Percentiles rank a stretch among this genome's conserved stretches.
phyloP scores from a whole-genome alignment of 2,329 filamentous ascomycete species.

The Aspergillus fischeri region DNA sequence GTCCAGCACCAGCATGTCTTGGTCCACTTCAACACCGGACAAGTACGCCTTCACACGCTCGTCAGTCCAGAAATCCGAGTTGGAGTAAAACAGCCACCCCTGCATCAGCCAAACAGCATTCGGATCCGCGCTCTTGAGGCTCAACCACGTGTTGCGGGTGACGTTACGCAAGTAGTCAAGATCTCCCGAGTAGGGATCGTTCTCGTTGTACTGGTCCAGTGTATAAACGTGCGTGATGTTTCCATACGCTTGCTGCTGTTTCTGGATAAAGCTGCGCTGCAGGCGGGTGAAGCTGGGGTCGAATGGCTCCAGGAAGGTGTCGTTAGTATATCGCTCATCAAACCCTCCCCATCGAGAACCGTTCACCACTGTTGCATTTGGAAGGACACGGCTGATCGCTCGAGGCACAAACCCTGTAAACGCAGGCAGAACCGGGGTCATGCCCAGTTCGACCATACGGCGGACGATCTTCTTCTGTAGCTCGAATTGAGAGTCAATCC shows the following conservation, averaged over 20 bases:
- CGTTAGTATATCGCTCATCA: not conserved
- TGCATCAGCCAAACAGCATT: slow-evolving; percentile 52
- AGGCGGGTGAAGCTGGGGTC: not conserved
- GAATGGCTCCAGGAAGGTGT: not conserved
- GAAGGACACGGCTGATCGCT: slow-evolving; percentile 39
- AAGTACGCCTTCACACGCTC: slow-evolving; percentile 49
- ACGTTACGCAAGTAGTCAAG: slow-evolving; percentile 42
- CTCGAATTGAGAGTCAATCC: slow-evolving; percentile 47
- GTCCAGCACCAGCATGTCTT: slow-evolving; percentile 50
- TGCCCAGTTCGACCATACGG: slow-evolving; percentile 51
- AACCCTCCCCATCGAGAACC: slow-evolving; percentile 27
- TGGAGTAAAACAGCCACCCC: slow-evolving; percentile 50
- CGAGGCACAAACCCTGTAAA: slow-evolving; percentile 50
- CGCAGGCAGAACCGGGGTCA: slow-evolving; percentile 50
- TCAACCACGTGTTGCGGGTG: slow-evolving; percentile 43
- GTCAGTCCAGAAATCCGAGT: slow-evolving; percentile 46
- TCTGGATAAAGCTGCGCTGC: slow-evolving; percentile 40
- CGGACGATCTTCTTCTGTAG: slow-evolving; percentile 48
- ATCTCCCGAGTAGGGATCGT: slow-evolving; percentile 46
- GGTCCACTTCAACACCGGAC: slow-evolving; percentile 40
- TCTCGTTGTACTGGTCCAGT: slow-evolving; percentile 53
- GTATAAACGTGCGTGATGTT: slow-evolving; percentile 49
- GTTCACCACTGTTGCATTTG: slow-evolving; percentile 42
- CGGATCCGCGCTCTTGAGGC: slow-evolving; percentile 47
- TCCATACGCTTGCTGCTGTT: slow-evolving; percentile 46